Evolutionary conservation across 2,329 filamentous ascomycete genomes (phyloP).

Genomic region (Fulvia fulva): DNA sequence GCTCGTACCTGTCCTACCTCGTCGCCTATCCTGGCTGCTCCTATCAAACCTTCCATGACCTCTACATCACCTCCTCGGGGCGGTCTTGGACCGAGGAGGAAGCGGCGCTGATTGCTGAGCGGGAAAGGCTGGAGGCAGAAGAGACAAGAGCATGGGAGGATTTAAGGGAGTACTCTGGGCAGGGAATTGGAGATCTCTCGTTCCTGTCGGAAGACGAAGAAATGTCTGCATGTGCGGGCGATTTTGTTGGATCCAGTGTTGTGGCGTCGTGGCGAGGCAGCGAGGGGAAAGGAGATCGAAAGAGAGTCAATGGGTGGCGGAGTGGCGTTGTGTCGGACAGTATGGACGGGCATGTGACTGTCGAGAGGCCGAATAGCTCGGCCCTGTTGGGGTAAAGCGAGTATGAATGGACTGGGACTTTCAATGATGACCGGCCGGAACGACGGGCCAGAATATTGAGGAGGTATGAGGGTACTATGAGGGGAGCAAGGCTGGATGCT

Average conservation of each 20-base stretch:
- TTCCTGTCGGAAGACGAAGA: too few relatives aligned
- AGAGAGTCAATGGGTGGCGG: too few relatives aligned
- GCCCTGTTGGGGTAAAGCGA: not conserved
- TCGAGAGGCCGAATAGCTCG: not conserved
- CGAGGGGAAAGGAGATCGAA: not conserved
- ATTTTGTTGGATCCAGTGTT: too few relatives aligned
- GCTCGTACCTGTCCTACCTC: not conserved
- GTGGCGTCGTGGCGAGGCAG: too few relatives aligned
- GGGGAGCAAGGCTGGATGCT: not conserved
- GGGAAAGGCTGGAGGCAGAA: too few relatives aligned
- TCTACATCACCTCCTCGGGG: not conserved
- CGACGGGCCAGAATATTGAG: not conserved
- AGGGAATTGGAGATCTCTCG: too few relatives aligned
- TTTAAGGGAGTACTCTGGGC: too few relatives aligned
- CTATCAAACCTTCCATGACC: not conserved
- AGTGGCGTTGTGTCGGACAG: too few relatives aligned
- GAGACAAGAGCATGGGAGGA: too few relatives aligned
- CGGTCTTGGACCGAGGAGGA: not conserved
- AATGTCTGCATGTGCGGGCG: too few relatives aligned
- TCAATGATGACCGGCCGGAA: not conserved
- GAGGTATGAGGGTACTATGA: not conserved
- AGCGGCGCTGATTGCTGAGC: not conserved
- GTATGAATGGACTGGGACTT: not conserved
- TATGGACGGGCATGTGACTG: too few relatives aligned
- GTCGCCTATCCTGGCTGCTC: not conserved